These are phyloP conservation scores for Didymella segeticola DNA, from an alignment of 2,329 filamentous ascomycete genomes.

Conservation along the genomic window DNA sequence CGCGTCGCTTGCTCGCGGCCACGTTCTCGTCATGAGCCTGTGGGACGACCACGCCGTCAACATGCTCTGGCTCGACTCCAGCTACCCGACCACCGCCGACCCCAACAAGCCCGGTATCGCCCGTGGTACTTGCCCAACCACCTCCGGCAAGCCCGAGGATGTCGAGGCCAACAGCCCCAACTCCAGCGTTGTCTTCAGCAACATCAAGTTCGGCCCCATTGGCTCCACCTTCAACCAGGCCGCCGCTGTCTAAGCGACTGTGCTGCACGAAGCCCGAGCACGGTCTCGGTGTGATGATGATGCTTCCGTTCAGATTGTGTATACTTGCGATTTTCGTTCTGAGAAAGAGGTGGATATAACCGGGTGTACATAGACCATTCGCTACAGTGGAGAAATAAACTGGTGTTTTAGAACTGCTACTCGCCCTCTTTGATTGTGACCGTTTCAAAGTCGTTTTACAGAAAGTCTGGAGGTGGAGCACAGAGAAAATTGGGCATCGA, in stretches of 20 bases:
- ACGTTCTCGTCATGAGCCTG: constrained; percentile 70
- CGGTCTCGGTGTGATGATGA: not conserved
- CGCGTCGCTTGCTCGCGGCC: constrained; percentile 61
- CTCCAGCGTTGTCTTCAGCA: constrained; percentile 47
- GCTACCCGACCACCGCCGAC: constrained; percentile 60
- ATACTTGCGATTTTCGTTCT: not conserved
- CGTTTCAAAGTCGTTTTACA: no score
- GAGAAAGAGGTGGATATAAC: not conserved
- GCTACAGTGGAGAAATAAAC: not conserved
- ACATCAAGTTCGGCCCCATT: constrained; percentile 51
- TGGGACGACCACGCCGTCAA: constrained; percentile 71
- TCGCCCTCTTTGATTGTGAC: no score
- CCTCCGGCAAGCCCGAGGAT: constrained; percentile 46
- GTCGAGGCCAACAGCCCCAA: constrained; percentile 46
- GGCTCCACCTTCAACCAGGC: constrained; percentile 47
- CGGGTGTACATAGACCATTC: constrained; percentile 10
- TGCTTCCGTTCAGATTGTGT: constrained; percentile 2
- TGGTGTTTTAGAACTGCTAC: not conserved
- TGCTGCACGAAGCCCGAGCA: no score
- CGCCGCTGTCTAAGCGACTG: constrained; percentile 31
- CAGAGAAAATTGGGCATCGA: no score
- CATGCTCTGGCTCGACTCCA: constrained; percentile 79
- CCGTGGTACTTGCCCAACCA: constrained; percentile 48
- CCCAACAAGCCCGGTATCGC: constrained; percentile 41
- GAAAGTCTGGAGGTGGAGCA: no score